A percentile compares a stretch with the other conserved stretches of the same genome.
phyloP scores from a whole-genome alignment of 1,284 basidiomycete genomes.

The Ganoderma lingzhi region DNA sequence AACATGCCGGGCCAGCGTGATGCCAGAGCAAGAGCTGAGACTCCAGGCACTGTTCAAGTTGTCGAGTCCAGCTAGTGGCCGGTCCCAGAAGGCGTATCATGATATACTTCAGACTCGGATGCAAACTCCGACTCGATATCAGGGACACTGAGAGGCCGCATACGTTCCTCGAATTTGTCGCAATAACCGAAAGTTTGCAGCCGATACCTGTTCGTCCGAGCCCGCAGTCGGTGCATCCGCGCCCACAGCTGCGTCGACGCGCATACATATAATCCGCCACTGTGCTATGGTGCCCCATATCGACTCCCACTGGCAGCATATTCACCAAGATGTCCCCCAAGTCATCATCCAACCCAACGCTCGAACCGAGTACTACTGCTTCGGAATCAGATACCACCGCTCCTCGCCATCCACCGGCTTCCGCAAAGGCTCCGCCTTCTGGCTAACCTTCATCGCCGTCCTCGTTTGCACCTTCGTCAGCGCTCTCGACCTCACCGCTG shows the following conservation, averaged over 20 bases:
- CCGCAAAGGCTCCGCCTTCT: constrained; percentile 31
- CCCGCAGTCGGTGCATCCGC: not conserved
- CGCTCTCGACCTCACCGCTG: constrained; percentile 38
- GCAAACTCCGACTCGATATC: too few species aligned
- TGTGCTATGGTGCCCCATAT: not conserved
- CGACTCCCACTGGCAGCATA: not conserved
- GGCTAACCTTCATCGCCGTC: constrained; percentile 32
- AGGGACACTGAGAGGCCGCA: too few species aligned
- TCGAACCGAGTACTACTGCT: not conserved
- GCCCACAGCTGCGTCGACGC: not conserved
- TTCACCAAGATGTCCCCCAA: not conserved
- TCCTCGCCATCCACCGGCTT: not conserved
- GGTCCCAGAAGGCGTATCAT: too few species aligned
- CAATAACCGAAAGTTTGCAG: not conserved
- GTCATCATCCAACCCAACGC: not conserved
- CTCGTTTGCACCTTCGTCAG: constrained; percentile 35
- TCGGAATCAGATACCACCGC: not conserved
- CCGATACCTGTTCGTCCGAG: not conserved
- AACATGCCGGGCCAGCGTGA: too few species aligned
- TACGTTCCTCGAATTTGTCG: too few species aligned
- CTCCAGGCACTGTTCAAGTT: too few species aligned
- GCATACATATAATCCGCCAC: not conserved
- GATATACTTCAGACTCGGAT: too few species aligned
- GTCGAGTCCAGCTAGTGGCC: too few species aligned
- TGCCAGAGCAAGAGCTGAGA: too few species aligned